These are phyloP conservation scores for Scytalidium lignicola DNA, from an alignment of 2,329 filamentous ascomycete genomes.

Conservation along the genomic window DNA sequence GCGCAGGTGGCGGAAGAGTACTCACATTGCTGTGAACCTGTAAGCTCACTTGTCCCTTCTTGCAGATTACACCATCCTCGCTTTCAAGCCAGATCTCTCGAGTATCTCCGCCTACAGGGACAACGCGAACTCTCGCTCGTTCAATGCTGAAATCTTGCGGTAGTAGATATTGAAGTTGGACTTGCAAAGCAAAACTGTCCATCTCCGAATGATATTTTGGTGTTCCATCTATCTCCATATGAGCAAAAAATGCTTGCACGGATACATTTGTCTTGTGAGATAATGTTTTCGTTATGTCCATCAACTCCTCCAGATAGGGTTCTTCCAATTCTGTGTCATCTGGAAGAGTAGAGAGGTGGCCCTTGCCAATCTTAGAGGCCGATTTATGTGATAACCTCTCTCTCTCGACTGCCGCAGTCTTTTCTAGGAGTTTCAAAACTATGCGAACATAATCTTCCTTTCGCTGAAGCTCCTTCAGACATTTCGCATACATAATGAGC, in stretches of 20 bases:
- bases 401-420: slow-evolving; percentile 52
- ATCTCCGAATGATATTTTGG: slow-evolving; percentile 64
- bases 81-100: slow-evolving; percentile 64
- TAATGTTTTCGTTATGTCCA: slow-evolving; percentile 29
- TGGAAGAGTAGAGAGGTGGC: slow-evolving; percentile 5
- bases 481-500: slow-evolving; percentile 79
- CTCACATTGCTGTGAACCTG: slow-evolving; percentile 41
- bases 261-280: slow-evolving; percentile 61
- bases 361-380: slow-evolving; percentile 9
- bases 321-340: slow-evolving; percentile 15
- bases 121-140: slow-evolving; percentile 57
- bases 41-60: slow-evolving; percentile 40
- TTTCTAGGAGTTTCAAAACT: slow-evolving; percentile 68
- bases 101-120: slow-evolving; percentile 46
- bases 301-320: slow-evolving; percentile 26
- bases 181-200: slow-evolving; percentile 68
- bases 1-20: slow-evolving; percentile 1
- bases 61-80: slow-evolving; percentile 34
- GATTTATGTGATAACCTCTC: slow-evolving; percentile 39
- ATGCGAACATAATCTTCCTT: slow-evolving; percentile 76
- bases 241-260: slow-evolving; percentile 68
- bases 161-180: slow-evolving; percentile 68
- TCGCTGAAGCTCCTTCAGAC: slow-evolving; percentile 69
- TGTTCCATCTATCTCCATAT: slow-evolving; percentile 61
- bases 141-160: slow-evolving; percentile 65